Conservation (phyloP, 2,329 filamentous ascomycete genomes). For the Taxawa tesnikishii region DNA sequence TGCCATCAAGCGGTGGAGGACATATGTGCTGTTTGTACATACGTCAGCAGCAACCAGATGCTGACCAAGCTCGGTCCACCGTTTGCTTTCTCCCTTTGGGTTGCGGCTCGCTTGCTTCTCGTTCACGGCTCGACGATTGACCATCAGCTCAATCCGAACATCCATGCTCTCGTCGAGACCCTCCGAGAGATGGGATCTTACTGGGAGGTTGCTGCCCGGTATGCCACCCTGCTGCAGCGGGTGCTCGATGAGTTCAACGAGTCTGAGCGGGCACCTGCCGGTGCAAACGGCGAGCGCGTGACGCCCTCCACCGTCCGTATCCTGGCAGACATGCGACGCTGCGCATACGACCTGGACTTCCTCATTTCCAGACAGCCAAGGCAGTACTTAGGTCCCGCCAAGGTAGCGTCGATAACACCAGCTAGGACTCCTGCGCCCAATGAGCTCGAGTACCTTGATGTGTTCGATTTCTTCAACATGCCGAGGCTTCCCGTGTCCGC, state of each 20-base stretch:
- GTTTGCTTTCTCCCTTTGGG: conserved; percentile 88
- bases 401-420: conserved; percentile 16
- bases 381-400: conserved; percentile 22
- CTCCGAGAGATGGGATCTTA: conserved; percentile 68
- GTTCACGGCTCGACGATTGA: conserved; percentile 87
- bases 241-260: conserved; percentile 80
- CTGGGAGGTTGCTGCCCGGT: conserved; percentile 78
- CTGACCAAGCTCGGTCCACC: conserved; percentile 74
- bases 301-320: conserved; percentile 79
- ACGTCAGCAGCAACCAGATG: conserved; percentile 62
- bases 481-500: conserved; percentile 49
- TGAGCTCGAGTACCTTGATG: conserved; percentile 80
- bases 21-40: conserved; percentile 65
- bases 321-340: conserved; percentile 80
- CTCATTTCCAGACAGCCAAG: conserved; percentile 72
- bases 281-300: conserved; percentile 54
- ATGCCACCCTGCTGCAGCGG: conserved; percentile 65
- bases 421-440: conserved; percentile 52
- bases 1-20: conserved; percentile 76
- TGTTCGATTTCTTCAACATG: conserved; percentile 92
- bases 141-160: conserved; percentile 66
- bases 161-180: conserved; percentile 70
- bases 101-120: conserved; percentile 72
- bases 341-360: conserved; percentile 81
- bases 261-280: conserved; percentile 48